Evolutionary conservation across 345 rosid genomes (phyloP).

Genomic region (Eucalyptus dawsonii): DNA sequence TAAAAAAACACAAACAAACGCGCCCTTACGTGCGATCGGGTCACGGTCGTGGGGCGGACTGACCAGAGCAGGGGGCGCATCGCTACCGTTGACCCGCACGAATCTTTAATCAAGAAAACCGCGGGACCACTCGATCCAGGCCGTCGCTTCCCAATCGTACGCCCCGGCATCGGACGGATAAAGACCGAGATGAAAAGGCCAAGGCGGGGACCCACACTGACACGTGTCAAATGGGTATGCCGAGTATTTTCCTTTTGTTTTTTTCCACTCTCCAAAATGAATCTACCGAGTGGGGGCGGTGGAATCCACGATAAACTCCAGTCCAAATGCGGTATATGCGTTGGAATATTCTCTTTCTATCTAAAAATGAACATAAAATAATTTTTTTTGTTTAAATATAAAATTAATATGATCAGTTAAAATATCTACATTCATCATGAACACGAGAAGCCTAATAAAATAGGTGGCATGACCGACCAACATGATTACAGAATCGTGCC

Average conservation of each 20-base stretch:
- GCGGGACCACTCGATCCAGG: neutral
- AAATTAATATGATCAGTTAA: neutral
- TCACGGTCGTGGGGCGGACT: neutral
- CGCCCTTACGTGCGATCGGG: neutral
- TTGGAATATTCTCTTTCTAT: conserved; percentile 8
- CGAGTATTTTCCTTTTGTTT: neutral
- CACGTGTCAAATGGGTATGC: neutral
- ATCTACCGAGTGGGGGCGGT: neutral
- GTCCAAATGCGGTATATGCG: conserved; percentile 22
- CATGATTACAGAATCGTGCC: fast-evolving
- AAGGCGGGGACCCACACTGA: neutral
- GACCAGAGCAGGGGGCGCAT: neutral
- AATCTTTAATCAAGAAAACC: neutral
- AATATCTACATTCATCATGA: neutral
- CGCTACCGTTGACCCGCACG: neutral
- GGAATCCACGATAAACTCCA: neutral
- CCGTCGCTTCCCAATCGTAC: neutral
- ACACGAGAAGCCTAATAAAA: fast-evolving
- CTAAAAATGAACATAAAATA: neutral
- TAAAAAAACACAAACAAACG: too few relatives aligned
- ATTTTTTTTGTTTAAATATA: too few relatives aligned
- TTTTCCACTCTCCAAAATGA: neutral
- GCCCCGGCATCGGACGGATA: neutral
- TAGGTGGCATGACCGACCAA: fast-evolving
- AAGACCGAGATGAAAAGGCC: neutral